A percentile compares a stretch with the other conserved stretches of the same genome.
phyloP scores from a whole-genome alignment of 805 yeast species.

The Metschnikowia cubensis region DNA sequence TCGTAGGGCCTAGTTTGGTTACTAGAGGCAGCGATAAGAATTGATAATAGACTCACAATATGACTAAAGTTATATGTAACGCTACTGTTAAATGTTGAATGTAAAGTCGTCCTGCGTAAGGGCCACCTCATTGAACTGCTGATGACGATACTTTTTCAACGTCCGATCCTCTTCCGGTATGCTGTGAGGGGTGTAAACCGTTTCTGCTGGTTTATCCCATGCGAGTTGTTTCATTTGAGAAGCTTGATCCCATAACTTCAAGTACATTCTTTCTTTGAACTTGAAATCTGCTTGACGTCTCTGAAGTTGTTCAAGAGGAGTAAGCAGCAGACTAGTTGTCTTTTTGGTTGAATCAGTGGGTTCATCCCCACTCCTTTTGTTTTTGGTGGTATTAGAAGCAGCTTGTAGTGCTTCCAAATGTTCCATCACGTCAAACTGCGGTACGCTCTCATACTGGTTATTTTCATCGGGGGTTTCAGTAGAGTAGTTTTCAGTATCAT shows the following conservation, averaged over 20 bases:
- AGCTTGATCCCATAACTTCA: conserved; percentile 9
- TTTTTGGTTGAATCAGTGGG: background rate
- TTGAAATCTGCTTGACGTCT: conserved; percentile 1
- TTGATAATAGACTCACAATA: background rate
- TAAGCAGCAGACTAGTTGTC: background rate
- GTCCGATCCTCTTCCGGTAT: background rate
- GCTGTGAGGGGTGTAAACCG: background rate
- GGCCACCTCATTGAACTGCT: background rate
- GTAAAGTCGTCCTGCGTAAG: conserved; percentile 4
- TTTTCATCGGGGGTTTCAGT: conserved; percentile 5
- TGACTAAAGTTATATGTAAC: background rate
- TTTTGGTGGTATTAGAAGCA: background rate
- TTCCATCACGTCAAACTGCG: conserved; percentile 10
- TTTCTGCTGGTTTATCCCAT: conserved; percentile 1
- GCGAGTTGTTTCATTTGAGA: conserved; percentile 7
- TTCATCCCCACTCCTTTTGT: background rate
- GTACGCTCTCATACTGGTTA: conserved; percentile 6
- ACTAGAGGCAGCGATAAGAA: background rate
- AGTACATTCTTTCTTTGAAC: conserved; percentile 9
- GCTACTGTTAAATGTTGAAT: background rate
- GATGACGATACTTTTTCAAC: background rate
- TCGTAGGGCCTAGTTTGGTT: no score
- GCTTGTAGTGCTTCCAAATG: conserved; percentile 11
- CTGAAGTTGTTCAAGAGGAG: conserved; percentile 1
- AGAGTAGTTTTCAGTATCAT: conserved; percentile 17